Conservation (phyloP, 108 stramenopile genomes). For the Thalassiosira profunda region DNA sequence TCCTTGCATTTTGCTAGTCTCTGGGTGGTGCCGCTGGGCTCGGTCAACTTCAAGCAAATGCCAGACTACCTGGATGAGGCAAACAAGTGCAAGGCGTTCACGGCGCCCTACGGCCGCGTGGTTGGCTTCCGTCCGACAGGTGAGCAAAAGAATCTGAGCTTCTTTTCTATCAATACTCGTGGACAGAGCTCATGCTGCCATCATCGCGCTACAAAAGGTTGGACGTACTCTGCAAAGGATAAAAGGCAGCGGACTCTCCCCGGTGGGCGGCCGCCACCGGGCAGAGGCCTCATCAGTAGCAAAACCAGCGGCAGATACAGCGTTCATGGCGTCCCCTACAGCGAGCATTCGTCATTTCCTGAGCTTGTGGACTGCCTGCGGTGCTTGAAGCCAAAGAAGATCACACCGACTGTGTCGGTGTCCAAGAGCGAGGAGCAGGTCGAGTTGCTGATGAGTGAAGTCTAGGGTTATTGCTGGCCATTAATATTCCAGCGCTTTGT, state of each 20-base stretch:
- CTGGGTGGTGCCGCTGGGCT: slow-evolving; percentile 88
- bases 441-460: slow-evolving; percentile 50
- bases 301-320: slow-evolving; percentile 54
- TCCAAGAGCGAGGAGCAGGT: slow-evolving; percentile 79
- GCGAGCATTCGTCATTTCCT: slow-evolving; percentile 89
- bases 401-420: slow-evolving; percentile 84
- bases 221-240: slow-evolving; percentile 31
- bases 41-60: slow-evolving; percentile 85
- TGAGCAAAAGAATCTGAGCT: slow-evolving; percentile 19
- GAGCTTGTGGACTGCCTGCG: slow-evolving; percentile 88
- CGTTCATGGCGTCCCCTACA: slow-evolving; percentile 90
- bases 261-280: slow-evolving; percentile 4
- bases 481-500: no score
- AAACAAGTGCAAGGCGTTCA: slow-evolving; percentile 47
- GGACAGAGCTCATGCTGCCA: background rate
- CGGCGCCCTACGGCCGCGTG: slow-evolving; percentile 59
- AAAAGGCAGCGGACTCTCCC: slow-evolving; percentile 19
- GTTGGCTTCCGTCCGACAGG: slow-evolving; percentile 73
- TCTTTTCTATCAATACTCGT: background rate
- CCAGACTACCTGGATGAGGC: slow-evolving; percentile 57
- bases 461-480: no score
- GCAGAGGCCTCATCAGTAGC: slow-evolving; percentile 47
- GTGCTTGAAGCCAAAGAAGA: slow-evolving; percentile 70
- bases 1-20: no score
- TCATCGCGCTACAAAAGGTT: slow-evolving; percentile 9